Conservation (phyloP, 1,284 basidiomycete species). For the Trametes versicolor region DNA sequence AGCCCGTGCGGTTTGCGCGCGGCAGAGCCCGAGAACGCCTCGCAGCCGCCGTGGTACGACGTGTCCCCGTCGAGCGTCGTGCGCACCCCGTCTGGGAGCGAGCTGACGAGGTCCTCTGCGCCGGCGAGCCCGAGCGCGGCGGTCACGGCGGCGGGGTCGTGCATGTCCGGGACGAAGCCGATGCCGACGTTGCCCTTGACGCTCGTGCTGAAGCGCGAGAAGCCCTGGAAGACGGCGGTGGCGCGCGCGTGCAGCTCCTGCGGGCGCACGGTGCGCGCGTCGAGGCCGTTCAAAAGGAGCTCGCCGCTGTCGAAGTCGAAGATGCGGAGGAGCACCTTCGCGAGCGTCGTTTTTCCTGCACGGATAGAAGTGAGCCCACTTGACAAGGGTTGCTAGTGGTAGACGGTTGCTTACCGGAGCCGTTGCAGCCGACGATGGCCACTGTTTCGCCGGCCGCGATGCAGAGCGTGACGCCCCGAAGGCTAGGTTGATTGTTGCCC, state of each 20-base stretch:
- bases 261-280: constrained; percentile 70
- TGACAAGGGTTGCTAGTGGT: no score
- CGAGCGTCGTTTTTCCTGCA: constrained; percentile 83
- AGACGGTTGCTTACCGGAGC: constrained; percentile 62
- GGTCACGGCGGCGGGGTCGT: constrained; percentile 60
- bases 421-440: constrained; percentile 86
- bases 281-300: constrained; percentile 72
- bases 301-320: constrained; percentile 66
- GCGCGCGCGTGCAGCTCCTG: constrained; percentile 75
- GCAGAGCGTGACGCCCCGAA: constrained; percentile 73
- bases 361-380: not conserved
- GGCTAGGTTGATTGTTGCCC: constrained; percentile 68
- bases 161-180: constrained; percentile 70
- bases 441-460: constrained; percentile 79
- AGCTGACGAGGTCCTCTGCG: constrained; percentile 67
- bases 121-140: constrained; percentile 72
- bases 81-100: constrained; percentile 71
- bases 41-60: constrained; percentile 61
- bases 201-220: constrained; percentile 79
- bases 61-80: constrained; percentile 72
- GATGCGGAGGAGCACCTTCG: constrained; percentile 80
- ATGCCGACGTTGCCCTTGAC: constrained; percentile 83
- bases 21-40: constrained; percentile 40
- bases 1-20: constrained; percentile 64
- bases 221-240: constrained; percentile 85